Evolutionary conservation across 208 protist species (phyloP).

Genomic region (Wallacemonas sp.): DNA sequence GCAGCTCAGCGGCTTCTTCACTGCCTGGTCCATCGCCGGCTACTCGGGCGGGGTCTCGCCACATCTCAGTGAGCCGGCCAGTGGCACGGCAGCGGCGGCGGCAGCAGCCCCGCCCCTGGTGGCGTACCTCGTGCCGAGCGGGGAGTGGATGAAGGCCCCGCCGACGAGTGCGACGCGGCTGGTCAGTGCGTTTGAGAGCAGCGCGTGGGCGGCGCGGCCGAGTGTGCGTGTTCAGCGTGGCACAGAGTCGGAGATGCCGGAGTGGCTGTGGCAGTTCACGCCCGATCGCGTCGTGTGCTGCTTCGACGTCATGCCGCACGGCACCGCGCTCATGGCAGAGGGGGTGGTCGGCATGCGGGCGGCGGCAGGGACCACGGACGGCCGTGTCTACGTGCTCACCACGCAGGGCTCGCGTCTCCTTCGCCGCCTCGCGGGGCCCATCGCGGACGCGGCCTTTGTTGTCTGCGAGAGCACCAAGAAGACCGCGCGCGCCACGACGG

Average conservation of each 20-base stretch:
- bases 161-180: background rate
- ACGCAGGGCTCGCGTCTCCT: slow-evolving; percentile 25
- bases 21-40: slow-evolving; percentile 5
- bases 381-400: slow-evolving; percentile 51
- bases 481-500: background rate
- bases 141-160: slow-evolving; percentile 10
- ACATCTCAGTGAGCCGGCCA: background rate
- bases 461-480: slow-evolving; percentile 19
- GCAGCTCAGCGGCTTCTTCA: slow-evolving; percentile 19
- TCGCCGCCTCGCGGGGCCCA: slow-evolving; percentile 61
- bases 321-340: slow-evolving; percentile 22
- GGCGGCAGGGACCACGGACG: slow-evolving; percentile 65
- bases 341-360: slow-evolving; percentile 20
- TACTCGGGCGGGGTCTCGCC: background rate
- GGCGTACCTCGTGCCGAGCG: background rate
- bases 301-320: slow-evolving; percentile 46
- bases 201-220: background rate
- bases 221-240: slow-evolving; percentile 17
- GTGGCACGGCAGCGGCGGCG: background rate
- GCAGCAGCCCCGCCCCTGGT: background rate
- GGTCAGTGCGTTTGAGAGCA: background rate
- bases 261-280: slow-evolving; percentile 40
- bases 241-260: slow-evolving; percentile 23
- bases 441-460: slow-evolving; percentile 73
- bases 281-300: slow-evolving; percentile 48